These are phyloP conservation scores for Venturia pyrina DNA, from an alignment of 2,329 filamentous ascomycete species.

Conservation along the genomic window DNA sequence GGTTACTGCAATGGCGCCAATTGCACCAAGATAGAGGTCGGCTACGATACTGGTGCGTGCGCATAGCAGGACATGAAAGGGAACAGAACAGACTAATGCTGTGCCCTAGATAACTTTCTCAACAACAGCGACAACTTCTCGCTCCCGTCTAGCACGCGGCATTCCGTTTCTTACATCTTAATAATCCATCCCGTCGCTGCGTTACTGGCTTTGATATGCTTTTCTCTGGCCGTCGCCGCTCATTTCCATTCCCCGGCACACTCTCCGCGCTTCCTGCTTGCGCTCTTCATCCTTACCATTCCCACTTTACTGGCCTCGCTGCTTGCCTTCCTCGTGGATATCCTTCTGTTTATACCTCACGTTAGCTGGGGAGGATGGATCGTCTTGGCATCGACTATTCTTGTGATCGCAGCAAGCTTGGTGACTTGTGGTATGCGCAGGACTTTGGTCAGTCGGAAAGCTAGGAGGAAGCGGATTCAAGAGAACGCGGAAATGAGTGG, in stretches of 20 bases:
- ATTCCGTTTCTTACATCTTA: conserved; percentile 74
- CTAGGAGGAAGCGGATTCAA: conserved; percentile 81
- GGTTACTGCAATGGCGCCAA: conserved; percentile 60
- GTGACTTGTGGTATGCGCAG: conserved; percentile 92
- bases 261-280: conserved; percentile 78
- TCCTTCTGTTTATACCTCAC: conserved; percentile 89
- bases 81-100: not conserved
- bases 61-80: not conserved
- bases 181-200: conserved; percentile 90
- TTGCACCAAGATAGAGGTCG: conserved; percentile 69
- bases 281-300: conserved; percentile 75
- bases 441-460: conserved; percentile 82
- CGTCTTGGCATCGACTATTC: conserved; percentile 76
- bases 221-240: conserved; percentile 66
- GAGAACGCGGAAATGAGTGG: conserved; percentile 97
- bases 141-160: conserved; percentile 53
- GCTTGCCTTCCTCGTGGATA: conserved; percentile 84
- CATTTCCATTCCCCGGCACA: conserved; percentile 85
- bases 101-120: not conserved
- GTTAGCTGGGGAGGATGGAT: conserved; percentile 91
- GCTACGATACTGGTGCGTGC: conserved; percentile 65
- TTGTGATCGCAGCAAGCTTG: conserved; percentile 71
- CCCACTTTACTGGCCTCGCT: conserved; percentile 75
- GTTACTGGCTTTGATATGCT: conserved; percentile 73
- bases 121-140: conserved; percentile 40